Percentiles rank a stretch among this genome's conserved stretches.
phyloP scores from a whole-genome alignment of 768 basidiomycete genomes.

The Rickenella mellea region DNA sequence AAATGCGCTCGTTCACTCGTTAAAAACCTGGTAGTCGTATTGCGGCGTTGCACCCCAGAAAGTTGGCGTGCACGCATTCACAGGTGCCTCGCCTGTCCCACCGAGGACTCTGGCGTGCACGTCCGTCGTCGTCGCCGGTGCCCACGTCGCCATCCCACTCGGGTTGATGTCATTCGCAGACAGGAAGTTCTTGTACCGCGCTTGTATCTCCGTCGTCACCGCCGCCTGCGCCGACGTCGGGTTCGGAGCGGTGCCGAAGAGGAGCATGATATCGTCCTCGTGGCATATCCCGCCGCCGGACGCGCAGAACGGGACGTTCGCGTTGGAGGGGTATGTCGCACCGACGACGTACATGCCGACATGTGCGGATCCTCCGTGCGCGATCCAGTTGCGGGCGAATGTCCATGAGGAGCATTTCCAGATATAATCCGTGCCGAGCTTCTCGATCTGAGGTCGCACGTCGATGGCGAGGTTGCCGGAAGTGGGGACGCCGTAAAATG shows the following conservation, averaged over 20 bases:
- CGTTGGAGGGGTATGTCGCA: conserved; percentile 64
- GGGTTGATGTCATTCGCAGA: conserved; percentile 53
- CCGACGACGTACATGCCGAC: conserved; percentile 59
- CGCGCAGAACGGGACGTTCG: conserved; percentile 44
- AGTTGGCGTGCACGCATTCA: conserved; percentile 50
- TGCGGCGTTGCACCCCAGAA: conserved; percentile 60
- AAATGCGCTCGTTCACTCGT: conserved; percentile 11
- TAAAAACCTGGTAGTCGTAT: conserved; percentile 65
- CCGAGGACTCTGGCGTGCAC: conserved; percentile 57
- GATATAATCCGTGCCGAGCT: conserved; percentile 56
- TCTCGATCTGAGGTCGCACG: conserved; percentile 44
- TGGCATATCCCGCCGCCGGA: conserved; percentile 57
- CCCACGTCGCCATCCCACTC: conserved; percentile 39
- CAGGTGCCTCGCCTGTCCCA: conserved; percentile 37
- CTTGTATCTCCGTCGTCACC: conserved; percentile 57
- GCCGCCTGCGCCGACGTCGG: conserved; percentile 48
- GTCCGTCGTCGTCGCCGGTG: conserved; percentile 36
- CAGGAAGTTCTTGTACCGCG: conserved; percentile 60
- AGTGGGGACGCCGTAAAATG: conserved; percentile 33
- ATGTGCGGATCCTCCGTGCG: conserved; percentile 53
- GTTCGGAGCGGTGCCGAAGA: conserved; percentile 50
- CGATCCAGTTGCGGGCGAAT: conserved; percentile 60
- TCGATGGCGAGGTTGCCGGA: conserved; percentile 28
- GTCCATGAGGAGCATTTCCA: conserved; percentile 69
- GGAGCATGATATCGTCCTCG: conserved; percentile 74